Base-by-base conservation (phyloP, 2,329 filamentous ascomycete species). In the Phyllosticta citriasiana region DNA sequence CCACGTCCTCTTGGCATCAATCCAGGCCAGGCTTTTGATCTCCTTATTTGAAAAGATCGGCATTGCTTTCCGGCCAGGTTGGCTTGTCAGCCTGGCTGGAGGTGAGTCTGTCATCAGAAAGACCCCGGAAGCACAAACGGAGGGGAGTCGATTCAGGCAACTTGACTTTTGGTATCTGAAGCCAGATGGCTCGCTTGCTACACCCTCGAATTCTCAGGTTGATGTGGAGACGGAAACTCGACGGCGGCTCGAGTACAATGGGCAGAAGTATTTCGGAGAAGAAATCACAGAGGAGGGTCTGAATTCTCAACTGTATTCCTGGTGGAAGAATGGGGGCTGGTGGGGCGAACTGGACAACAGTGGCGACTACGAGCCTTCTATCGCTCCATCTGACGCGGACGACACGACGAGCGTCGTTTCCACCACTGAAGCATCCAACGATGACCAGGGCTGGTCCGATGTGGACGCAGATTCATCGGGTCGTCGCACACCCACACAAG, bases 361-460 rank as follows among this genome's bases (percentile, higher is more conserved):
- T 68, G 89, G 88, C 27, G 88, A 93, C 64, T 97, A 92, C 71
- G 73, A 79, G 33, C 86, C 86, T 0, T 68, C 72, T 2, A 72
- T 78, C 10, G 55, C 53, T n/a, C 22, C 35, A 25, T 71, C 77
- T 4, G 80, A 84, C 10, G 80, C 87, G 53, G 85, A 87, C 69
- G 90, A 95, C 69, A 83, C 82, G 8, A 95, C 91, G 0, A 97
- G 92, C 68, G 80, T 95, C 40, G 76, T 94, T n/a, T 91, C 90
- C 0, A 80, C 80, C 68, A 82, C 80, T n/a, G 14, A 47, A 47
- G 40, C 12, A n/a, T 30, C 27, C 27, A 77, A 74, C 1, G 73
- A 73, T 9, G 68, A 70, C 12, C 69, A 70, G 24, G 72, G 70
- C 7, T 73, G 71, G 70, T 72, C 71, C n/a, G 72, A 77, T 57